Evolutionary conservation across 2,329 filamentous ascomycete genomes (phyloP).

Genomic region (Scedosporium minutisporum): DNA sequence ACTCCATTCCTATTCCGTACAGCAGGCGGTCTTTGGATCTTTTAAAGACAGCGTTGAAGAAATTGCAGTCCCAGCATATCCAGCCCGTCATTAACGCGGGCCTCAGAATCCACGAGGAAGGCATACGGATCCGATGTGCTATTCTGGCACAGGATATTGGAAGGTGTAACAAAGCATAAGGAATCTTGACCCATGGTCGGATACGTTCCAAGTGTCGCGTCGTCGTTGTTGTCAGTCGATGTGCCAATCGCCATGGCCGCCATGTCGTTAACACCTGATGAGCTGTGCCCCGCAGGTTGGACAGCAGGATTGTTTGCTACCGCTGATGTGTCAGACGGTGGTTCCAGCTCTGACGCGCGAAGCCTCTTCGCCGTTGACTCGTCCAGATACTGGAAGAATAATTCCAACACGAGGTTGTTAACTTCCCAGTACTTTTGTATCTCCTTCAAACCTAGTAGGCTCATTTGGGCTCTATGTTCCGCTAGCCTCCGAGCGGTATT

Average conservation of each 20-base stretch:
- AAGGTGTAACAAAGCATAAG: background rate
- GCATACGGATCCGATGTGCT: background rate
- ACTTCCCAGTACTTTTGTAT: constrained; percentile 39
- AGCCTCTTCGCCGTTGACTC: constrained; percentile 31
- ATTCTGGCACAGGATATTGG: background rate
- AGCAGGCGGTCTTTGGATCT: background rate
- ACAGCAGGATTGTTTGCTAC: background rate
- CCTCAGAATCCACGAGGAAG: background rate
- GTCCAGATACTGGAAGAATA: constrained; percentile 39
- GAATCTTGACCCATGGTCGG: background rate
- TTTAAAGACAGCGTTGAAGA: background rate
- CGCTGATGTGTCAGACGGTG: background rate
- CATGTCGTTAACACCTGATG: no score
- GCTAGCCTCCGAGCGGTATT: constrained; percentile 31
- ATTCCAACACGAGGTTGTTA: constrained; percentile 36
- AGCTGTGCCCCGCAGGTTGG: no score
- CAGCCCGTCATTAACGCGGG: background rate
- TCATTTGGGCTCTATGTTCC: constrained; percentile 37
- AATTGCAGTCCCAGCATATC: background rate
- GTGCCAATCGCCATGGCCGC: no score
- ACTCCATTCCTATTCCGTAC: no score
- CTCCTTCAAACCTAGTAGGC: constrained; percentile 35
- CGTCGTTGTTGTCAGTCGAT: no score
- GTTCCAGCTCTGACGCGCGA: background rate
- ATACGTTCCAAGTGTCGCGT: no score